A percentile compares a stretch with the other conserved stretches of the same genome.
Conservation (phyloP, 306 rosid genomes). For the Cicer cuneatum region DNA sequence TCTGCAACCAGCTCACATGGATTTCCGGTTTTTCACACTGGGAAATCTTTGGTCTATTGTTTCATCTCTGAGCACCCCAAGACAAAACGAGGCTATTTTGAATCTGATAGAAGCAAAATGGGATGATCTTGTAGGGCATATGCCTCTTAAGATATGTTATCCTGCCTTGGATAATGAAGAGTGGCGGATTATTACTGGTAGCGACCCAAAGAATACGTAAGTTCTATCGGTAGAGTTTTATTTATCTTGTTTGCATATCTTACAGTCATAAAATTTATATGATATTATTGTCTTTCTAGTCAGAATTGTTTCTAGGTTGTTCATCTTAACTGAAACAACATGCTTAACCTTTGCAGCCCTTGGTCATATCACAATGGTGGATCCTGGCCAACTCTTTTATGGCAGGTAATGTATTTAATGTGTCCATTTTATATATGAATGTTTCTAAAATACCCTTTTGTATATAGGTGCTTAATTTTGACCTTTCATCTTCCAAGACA, state of each 20-base stretch:
- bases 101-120: constrained; percentile 82
- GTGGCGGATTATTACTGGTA: constrained; percentile 82
- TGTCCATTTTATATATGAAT: too few species aligned
- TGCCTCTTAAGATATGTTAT: constrained; percentile 90
- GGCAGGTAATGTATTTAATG: constrained; percentile 66
- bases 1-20: constrained; percentile 98
- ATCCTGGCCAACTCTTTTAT: constrained; percentile 89
- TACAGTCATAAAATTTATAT: constrained; percentile 6
- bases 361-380: constrained; percentile 97
- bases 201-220: constrained; percentile 96
- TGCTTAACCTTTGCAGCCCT: constrained; percentile 63
- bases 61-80: constrained; percentile 72
- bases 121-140: constrained; percentile 81
- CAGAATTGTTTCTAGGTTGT: constrained; percentile 23
- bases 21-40: constrained; percentile 80
- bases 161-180: constrained; percentile 84
- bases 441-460: too few species aligned
- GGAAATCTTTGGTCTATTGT: constrained; percentile 89
- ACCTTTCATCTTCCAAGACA: too few species aligned
- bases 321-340: constrained; percentile 31
- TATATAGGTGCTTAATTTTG: too few species aligned
- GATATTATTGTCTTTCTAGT: constrained; percentile 11
- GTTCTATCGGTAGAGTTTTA: constrained; percentile 45
- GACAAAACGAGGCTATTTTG: constrained; percentile 75
- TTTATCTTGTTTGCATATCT: neutral